These are phyloP conservation scores for Amaranthus cruentus DNA, from an alignment of 148 eudicot species.

Conservation along the genomic window DNA sequence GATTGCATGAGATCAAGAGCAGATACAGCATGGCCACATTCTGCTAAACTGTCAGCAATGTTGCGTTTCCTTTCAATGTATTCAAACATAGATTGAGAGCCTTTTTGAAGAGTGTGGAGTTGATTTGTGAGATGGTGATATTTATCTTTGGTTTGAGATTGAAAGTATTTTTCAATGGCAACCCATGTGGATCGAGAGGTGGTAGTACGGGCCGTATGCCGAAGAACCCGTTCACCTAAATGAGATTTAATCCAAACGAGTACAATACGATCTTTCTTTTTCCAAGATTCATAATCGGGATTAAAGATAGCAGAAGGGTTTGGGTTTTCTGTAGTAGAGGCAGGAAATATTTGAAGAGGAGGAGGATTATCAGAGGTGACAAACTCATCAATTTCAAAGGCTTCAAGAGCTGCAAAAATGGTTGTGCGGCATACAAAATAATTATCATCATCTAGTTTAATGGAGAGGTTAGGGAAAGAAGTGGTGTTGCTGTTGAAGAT, in stretches of 20 bases:
- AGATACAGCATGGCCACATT: background rate
- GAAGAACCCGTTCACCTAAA: background rate
- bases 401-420: conserved; percentile 1
- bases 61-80: background rate
- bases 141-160: background rate
- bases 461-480: background rate
- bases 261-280: conserved; percentile 2
- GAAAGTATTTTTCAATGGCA: background rate
- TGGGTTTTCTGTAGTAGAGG: background rate
- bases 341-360: background rate
- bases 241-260: conserved; percentile 6
- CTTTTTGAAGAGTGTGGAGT: background rate
- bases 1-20: background rate
- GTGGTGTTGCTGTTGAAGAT: background rate
- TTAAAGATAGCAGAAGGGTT: background rate
- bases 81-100: background rate
- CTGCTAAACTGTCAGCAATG: background rate
- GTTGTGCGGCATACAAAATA: background rate
- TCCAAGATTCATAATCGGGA: background rate
- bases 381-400: conserved; percentile 1
- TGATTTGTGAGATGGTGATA: background rate
- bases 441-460: conserved; percentile 2
- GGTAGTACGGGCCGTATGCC: background rate
- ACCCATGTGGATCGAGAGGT: background rate
- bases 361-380: background rate